These are phyloP conservation scores for Yarrowia deformans DNA, from an alignment of 805 yeast species.

Conservation along the genomic window DNA sequence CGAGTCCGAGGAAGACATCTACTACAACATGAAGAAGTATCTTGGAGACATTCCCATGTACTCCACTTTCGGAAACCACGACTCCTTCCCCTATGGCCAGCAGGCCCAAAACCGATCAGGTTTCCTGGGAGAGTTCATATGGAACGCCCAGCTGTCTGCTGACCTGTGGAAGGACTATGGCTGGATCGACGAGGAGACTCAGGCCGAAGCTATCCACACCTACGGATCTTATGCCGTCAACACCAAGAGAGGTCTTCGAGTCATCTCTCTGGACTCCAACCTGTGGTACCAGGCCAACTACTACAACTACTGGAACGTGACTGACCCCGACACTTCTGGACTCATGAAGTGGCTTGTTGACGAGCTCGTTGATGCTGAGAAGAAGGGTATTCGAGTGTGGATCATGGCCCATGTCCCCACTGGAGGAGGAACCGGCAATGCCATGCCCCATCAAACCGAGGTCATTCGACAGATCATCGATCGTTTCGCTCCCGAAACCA, in stretches of 20 bases:
- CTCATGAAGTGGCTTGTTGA: conserved; percentile 65
- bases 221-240: conserved; percentile 68
- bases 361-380: conserved; percentile 67
- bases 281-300: conserved; percentile 70
- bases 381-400: conserved; percentile 69
- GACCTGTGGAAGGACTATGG: conserved; percentile 57
- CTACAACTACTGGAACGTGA: conserved; percentile 58
- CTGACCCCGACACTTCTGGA: conserved; percentile 69
- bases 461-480: conserved; percentile 64
- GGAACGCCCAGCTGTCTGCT: conserved; percentile 59
- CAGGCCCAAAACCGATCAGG: conserved; percentile 62
- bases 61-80: conserved; percentile 74
- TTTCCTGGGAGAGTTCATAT: conserved; percentile 54
- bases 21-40: conserved; percentile 61
- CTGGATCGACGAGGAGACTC: conserved; percentile 54
- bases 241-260: conserved; percentile 63
- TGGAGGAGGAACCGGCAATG: conserved; percentile 55
- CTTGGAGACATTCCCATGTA: conserved; percentile 63
- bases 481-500: conserved; percentile 71
- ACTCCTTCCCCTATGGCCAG: conserved; percentile 75
- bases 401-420: conserved; percentile 72
- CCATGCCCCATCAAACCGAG: conserved; percentile 64
- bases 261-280: conserved; percentile 70
- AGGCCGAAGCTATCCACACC: conserved; percentile 49
- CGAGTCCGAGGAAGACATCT: conserved; percentile 59